Conservation (phyloP, 179 eudicot species). For the Beta macrorhiza region DNA sequence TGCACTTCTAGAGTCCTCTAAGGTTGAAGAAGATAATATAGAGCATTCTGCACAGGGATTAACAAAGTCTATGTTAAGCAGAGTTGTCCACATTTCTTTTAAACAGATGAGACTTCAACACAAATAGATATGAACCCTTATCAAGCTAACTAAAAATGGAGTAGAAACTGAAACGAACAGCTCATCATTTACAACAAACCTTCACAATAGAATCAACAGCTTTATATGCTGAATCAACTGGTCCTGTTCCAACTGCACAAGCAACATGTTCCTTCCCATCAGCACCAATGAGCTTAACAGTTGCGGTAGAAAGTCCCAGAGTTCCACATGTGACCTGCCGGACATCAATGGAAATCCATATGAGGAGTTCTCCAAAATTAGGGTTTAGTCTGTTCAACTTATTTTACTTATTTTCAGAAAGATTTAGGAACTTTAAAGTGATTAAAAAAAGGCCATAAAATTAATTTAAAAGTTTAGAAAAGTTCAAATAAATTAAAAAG, state of each 20-base stretch:
- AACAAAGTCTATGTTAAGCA: not conserved
- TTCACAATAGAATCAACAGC: constrained; percentile 83
- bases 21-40: not conserved
- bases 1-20: not conserved
- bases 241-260: constrained; percentile 91
- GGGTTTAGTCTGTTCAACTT: too few species aligned
- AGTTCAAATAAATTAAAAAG: too few species aligned
- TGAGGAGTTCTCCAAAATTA: not conserved
- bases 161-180: not conserved
- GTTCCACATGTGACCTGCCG: constrained; percentile 86
- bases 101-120: not conserved
- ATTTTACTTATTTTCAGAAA: too few species aligned
- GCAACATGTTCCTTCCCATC: constrained; percentile 72
- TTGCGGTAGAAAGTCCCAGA: constrained; percentile 95
- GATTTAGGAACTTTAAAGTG: too few species aligned
- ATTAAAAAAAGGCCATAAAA: too few species aligned
- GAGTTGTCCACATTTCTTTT: not conserved
- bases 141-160: not conserved
- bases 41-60: not conserved
- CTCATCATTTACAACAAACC: constrained; percentile 37
- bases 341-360: constrained; percentile 11
- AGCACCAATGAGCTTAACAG: constrained; percentile 68
- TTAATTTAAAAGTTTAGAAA: too few species aligned
- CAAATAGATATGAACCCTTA: not conserved
- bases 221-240: constrained; percentile 96